These are phyloP conservation scores for Epichloe typhina DNA, from an alignment of 2,329 filamentous ascomycete species.

Conservation along the genomic window DNA sequence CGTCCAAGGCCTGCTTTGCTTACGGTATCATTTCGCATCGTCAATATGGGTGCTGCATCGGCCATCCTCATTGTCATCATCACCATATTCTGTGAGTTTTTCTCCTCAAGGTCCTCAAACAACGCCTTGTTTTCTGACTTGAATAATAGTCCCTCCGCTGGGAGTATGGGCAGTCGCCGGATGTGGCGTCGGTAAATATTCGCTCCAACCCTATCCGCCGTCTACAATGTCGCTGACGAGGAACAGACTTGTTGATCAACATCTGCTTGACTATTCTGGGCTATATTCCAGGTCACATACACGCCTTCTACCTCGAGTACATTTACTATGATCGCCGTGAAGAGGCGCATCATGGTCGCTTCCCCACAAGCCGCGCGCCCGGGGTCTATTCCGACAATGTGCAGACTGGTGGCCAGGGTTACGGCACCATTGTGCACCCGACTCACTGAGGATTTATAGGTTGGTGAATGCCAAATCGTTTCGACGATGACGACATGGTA, in stretches of 20 bases:
- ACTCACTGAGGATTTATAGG: conserved; percentile 6
- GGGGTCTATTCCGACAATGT: conserved; percentile 61
- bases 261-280: conserved; percentile 53
- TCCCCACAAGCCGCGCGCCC: conserved; percentile 41
- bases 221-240: conserved; percentile 6
- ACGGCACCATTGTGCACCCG: conserved; percentile 34
- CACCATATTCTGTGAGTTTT: conserved; percentile 36
- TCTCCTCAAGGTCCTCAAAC: neutral
- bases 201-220: neutral
- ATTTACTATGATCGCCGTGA: conserved; percentile 67
- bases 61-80: conserved; percentile 36
- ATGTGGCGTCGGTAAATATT: conserved; percentile 39
- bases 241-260: conserved; percentile 50
- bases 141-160: conserved; percentile 46
- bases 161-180: conserved; percentile 52
- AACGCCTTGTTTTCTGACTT: conserved; percentile 9
- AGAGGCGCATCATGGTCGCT: conserved; percentile 43
- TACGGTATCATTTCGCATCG: neutral
- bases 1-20: neutral
- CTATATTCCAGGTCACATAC: conserved; percentile 66
- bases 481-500: too few species aligned
- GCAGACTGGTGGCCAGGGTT: conserved; percentile 59
- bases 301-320: conserved; percentile 73
- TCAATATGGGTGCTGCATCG: conserved; percentile 35
- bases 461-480: too few species aligned